Percentiles rank a stretch among this genome's conserved stretches.
Conservation (phyloP, 2,329 filamentous ascomycete genomes). For the Aspergillus pseudoterreus region DNA sequence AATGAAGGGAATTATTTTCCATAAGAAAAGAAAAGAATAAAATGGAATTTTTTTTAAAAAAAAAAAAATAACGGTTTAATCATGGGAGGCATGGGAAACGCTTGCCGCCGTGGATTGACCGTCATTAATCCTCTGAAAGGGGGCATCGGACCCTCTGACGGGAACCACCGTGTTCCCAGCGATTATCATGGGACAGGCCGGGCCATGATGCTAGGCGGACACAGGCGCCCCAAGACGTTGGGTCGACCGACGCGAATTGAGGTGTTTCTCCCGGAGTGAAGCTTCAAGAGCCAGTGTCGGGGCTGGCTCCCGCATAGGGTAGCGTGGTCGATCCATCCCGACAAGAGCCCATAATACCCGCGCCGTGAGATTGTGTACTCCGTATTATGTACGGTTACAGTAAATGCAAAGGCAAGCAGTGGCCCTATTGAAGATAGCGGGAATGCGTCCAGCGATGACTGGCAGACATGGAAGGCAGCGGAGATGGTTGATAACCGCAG, state of each 20-base stretch:
- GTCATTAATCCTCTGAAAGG: constrained; percentile 3
- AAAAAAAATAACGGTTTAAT: background rate
- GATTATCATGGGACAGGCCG: constrained; percentile 14
- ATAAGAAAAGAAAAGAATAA: background rate
- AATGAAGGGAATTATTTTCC: background rate
- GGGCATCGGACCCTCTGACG: constrained; percentile 12
- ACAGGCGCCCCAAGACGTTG: constrained; percentile 19
- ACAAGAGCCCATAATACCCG: constrained; percentile 8
- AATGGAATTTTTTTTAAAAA: background rate
- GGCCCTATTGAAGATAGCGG: constrained; percentile 21
- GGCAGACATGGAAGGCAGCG: constrained; percentile 18
- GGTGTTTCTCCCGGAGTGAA: constrained; percentile 13
- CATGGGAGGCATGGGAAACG: background rate
- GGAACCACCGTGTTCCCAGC: constrained; percentile 14
- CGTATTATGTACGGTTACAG: constrained; percentile 11
- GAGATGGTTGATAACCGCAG: constrained; percentile 20
- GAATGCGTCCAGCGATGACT: constrained; percentile 19
- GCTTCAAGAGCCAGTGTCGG: constrained; percentile 14
- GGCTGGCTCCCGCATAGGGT: constrained; percentile 16
- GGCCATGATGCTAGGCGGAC: constrained; percentile 16
- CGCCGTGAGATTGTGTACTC: constrained; percentile 6
- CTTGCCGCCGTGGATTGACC: constrained; percentile 8
- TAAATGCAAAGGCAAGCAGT: constrained; percentile 14
- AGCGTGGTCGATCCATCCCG: constrained; percentile 20
- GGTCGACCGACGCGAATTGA: constrained; percentile 17